Percentiles rank a stretch among this genome's conserved stretches.
phyloP scores from a whole-genome alignment of 495 filamentous ascomycete species.

The Neurospora hispaniola region DNA sequence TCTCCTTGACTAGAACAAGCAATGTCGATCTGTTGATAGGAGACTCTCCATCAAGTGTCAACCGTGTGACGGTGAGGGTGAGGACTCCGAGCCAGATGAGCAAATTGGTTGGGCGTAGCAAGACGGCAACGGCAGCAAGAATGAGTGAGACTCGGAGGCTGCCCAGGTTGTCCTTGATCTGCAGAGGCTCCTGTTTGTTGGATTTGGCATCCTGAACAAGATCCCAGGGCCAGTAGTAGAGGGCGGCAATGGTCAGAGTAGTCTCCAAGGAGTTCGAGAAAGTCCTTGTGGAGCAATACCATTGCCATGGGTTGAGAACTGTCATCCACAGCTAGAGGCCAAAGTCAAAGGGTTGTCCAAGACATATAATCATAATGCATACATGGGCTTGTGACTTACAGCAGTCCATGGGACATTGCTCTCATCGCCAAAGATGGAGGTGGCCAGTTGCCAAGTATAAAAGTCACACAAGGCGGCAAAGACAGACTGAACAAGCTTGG shows the following conservation, averaged over 20 bases:
- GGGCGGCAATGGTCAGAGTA: constrained; percentile 67
- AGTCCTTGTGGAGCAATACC: constrained; percentile 87
- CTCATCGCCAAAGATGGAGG: constrained; percentile 55
- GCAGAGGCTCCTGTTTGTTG: constrained; percentile 10
- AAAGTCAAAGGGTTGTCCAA: constrained; percentile 3
- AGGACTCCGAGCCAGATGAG: constrained; percentile 66
- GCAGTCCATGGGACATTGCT: constrained; percentile 57
- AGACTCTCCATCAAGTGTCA: constrained; percentile 27
- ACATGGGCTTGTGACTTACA: constrained; percentile 35
- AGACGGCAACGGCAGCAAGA: constrained; percentile 71
- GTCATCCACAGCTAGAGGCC: constrained; percentile 51
- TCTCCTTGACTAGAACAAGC: constrained; percentile 48
- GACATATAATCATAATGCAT: background rate
- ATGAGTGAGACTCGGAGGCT: constrained; percentile 60
- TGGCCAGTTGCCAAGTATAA: constrained; percentile 79
- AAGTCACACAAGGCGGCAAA: constrained; percentile 74
- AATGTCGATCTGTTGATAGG: constrained; percentile 34
- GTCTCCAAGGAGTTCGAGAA: constrained; percentile 93
- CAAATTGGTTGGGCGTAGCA: constrained; percentile 83
- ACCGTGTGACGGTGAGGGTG: constrained; percentile 31
- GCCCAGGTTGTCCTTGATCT: constrained; percentile 19
- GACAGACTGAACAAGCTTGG: constrained; percentile 64
- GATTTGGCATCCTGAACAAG: constrained; percentile 29
- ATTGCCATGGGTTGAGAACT: constrained; percentile 85
- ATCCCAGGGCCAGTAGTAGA: constrained; percentile 82